Base-by-base conservation (phyloP, 73 alveolate species). In the Paramecium bursaria region DNA sequence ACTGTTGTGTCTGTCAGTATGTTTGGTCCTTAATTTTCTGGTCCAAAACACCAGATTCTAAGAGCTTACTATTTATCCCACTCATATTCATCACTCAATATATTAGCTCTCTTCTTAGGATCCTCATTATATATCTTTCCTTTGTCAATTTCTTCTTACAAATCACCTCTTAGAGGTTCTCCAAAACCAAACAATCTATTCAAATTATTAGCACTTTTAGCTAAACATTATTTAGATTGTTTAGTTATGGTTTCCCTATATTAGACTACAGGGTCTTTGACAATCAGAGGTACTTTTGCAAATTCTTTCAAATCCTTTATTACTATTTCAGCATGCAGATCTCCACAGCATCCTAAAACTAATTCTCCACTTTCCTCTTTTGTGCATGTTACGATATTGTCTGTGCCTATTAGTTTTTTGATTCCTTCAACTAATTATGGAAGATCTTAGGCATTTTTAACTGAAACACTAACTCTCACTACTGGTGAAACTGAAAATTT, bases 101-200 rank as follows among this genome's bases (percentile, higher is more conserved):
- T 48, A 87, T 93, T 95, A 77, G 97, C 91, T 79, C 99, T 95
- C 44, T 31, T 94, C 92, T 96, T 95, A n/a, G 94, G 92, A 48
- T 96, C 99, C 25, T 88, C 94, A 90, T 89, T 92, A 50, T n/a
- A n/a, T n/a, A n/a, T n/a, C n/a, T n/a, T n/a, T n/a, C n/a, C n/a
- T n/a, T 42, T 42, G 13, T 9, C 50, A 13, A 42, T 42, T 9
- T 7, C 50, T 42, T 7, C 50, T 42, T 11, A 7, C 7, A 42
- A 13, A 7, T 42, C 50, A 9, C 11, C 50, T 11, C 14, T 9
- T 7, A 42, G 50, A 42, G 50, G 50, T 11, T 42, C 50, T 9
- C 50, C 7, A 42, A 13, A 9, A 42, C 50, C 50, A 42, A 9
- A 42, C 50, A 42, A 42, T 9, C 50, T 7, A 13, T 53, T 11